Conservation (phyloP, 768 basidiomycete genomes). For the Rhizopogon sp. region DNA sequence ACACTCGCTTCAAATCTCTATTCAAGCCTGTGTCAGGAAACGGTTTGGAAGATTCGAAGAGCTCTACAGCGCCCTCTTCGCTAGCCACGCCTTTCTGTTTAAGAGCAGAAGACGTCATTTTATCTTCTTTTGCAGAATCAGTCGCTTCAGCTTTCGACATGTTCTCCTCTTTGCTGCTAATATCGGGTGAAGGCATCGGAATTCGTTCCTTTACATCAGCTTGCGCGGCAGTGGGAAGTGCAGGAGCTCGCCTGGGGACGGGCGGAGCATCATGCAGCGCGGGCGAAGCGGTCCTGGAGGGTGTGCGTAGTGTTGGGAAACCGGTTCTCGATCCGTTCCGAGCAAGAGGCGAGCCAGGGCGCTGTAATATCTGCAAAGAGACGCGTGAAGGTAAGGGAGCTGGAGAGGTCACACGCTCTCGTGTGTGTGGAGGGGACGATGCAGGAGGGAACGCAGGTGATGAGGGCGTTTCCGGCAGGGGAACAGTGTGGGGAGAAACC, state of each 20-base stretch:
- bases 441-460: conserved; percentile 21
- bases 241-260: conserved; percentile 56
- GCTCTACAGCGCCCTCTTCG: not conserved
- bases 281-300: conserved; percentile 34
- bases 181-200: not conserved
- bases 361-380: conserved; percentile 25
- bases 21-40: not conserved
- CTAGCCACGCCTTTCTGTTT: not conserved
- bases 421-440: conserved; percentile 23
- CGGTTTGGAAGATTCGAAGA: not conserved
- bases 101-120: not conserved
- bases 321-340: conserved; percentile 18
- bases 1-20: not conserved
- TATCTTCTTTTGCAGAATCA: not conserved
- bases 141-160: not conserved
- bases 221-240: conserved; percentile 17
- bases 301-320: conserved; percentile 17
- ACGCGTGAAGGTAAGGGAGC: conserved; percentile 4
- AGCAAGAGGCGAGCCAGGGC: conserved; percentile 19
- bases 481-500: conserved; percentile 14
- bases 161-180: not conserved
- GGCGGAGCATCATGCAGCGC: conserved; percentile 40
- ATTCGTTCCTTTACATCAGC: not conserved
- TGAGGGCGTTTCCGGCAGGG: conserved; percentile 22
- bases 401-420: conserved; percentile 25